These are phyloP conservation scores for Septoria petroselini DNA, from an alignment of 2,329 filamentous ascomycete species.

Conservation along the genomic window DNA sequence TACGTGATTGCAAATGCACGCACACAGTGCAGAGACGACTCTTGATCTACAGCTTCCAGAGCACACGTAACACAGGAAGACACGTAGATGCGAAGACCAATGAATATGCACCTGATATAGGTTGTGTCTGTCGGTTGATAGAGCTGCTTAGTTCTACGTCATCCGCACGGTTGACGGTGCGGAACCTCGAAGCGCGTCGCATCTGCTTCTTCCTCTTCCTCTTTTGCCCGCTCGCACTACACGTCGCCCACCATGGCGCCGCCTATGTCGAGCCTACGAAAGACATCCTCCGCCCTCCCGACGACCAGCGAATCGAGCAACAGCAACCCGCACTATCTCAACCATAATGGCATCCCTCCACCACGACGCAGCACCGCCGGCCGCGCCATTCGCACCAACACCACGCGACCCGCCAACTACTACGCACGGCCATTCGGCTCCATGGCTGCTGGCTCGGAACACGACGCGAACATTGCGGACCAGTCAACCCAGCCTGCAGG, in stretches of 20 bases:
- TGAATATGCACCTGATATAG: too few relatives aligned
- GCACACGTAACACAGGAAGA: too few relatives aligned
- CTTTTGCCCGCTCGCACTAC: too few relatives aligned
- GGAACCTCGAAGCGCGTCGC: not conserved
- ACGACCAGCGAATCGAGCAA: constrained; percentile 1
- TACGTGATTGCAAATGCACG: too few relatives aligned
- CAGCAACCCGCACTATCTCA: constrained; percentile 6
- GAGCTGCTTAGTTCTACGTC: too few relatives aligned
- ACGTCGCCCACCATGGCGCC: constrained; percentile 4
- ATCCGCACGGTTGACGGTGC: too few relatives aligned
- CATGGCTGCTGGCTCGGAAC: constrained; percentile 38
- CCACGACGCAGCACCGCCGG: constrained; percentile 39
- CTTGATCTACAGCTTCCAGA: too few relatives aligned
- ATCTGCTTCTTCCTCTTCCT: too few relatives aligned
- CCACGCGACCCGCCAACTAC: constrained; percentile 50
- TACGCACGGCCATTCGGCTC: constrained; percentile 50
- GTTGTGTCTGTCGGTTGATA: too few relatives aligned
- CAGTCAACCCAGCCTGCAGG: constrained; percentile 39
- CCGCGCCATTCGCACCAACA: constrained; percentile 47
- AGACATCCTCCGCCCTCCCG: constrained; percentile 2
- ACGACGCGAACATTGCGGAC: constrained; percentile 29
- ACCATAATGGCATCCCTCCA: constrained; percentile 15
- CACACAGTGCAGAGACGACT: too few relatives aligned
- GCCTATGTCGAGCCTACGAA: constrained; percentile 11
- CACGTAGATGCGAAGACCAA: too few relatives aligned